These are phyloP conservation scores for Amanita pallidorosea DNA, from an alignment of 768 basidiomycete species.

Conservation along the genomic window DNA sequence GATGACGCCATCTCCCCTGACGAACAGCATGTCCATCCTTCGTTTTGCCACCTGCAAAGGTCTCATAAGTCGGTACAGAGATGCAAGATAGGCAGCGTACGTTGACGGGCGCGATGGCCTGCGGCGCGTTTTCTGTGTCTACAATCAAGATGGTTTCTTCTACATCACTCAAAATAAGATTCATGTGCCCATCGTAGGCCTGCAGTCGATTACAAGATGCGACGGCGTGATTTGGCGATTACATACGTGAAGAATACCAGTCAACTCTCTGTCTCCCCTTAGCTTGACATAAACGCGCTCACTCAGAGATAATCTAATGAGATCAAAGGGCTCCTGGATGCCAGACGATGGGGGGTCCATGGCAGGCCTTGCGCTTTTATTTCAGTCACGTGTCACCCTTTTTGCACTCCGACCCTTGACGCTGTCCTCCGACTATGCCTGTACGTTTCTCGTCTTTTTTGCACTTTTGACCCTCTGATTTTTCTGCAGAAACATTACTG, in stretches of 20 bases:
- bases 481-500: slow-evolving; percentile 77
- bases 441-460: slow-evolving; percentile 27
- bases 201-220: slow-evolving; percentile 21
- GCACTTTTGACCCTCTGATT: not conserved
- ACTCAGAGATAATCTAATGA: slow-evolving; percentile 90
- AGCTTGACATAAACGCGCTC: slow-evolving; percentile 99
- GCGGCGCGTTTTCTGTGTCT: slow-evolving; percentile 64
- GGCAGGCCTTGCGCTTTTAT: not conserved
- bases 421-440: slow-evolving; percentile 40
- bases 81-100: slow-evolving; percentile 23
- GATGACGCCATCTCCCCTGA: slow-evolving; percentile 95
- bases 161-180: slow-evolving; percentile 93
- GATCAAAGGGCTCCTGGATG: slow-evolving; percentile 95
- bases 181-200: slow-evolving; percentile 99
- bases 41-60: slow-evolving; percentile 70
- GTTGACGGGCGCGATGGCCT: slow-evolving; percentile 53
- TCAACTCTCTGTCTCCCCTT: slow-evolving; percentile 85
- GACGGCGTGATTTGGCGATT: slow-evolving; percentile 5
- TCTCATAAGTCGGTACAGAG: not conserved
- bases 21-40: slow-evolving; percentile 96
- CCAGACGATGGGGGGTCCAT: slow-evolving; percentile 68
- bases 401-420: slow-evolving; percentile 9
- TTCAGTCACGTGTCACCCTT: not conserved
- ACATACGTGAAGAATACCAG: slow-evolving; percentile 86
- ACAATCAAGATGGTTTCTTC: slow-evolving; percentile 97